Base-by-base conservation (phyloP, 2,329 filamentous ascomycete genomes). In the Aspergillus phoenicis region DNA sequence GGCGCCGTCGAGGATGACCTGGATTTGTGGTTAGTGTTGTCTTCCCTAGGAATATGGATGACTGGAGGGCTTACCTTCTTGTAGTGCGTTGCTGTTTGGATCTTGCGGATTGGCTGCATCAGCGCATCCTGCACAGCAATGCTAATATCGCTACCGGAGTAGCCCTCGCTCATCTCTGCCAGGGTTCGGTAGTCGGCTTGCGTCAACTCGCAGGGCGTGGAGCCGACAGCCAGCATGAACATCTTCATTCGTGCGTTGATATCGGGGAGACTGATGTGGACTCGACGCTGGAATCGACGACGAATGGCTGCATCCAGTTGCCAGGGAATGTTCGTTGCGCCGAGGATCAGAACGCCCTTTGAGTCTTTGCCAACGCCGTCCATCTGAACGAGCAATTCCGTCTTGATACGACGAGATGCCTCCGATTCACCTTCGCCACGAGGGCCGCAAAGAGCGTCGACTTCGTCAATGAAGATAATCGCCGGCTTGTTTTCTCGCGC, bases 401-500 rank as follows among this genome's bases (percentile, higher is more conserved):
- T 99, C 81, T 99, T 99, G 84, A 99, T 99, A 75, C 95, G 90
- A 63, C 95, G 87, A 56, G 93, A 97, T 1, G 96, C 95, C 82
- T 99, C 95, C 1, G 93, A 97, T 81, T 99, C 96, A 75, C 95
- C 95, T 83, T 99, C 95, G 52, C 87, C 88, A 71, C 95, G 87
- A 8, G 94, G 93, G 0, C 95, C 95, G 74, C 95, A 98, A 1
- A 99, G 88, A 5, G 95, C 95, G 76, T 99, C 95, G 65, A 98
- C 93, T 78, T 98, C 94, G 76, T 98, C 94, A 73, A 98, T 97
- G 80, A 98, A 98, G 77, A 98, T 97, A 74, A 99, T 97, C 1
- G 93, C 95, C 0, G 95, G 95, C 71, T 95, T 97, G 78, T 97
- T 98, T 76, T 99, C 95, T 76, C 96, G 89, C 0, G 95, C 95